Conservation (phyloP, 768 basidiomycete genomes). For the Boletus reticulatus region DNA sequence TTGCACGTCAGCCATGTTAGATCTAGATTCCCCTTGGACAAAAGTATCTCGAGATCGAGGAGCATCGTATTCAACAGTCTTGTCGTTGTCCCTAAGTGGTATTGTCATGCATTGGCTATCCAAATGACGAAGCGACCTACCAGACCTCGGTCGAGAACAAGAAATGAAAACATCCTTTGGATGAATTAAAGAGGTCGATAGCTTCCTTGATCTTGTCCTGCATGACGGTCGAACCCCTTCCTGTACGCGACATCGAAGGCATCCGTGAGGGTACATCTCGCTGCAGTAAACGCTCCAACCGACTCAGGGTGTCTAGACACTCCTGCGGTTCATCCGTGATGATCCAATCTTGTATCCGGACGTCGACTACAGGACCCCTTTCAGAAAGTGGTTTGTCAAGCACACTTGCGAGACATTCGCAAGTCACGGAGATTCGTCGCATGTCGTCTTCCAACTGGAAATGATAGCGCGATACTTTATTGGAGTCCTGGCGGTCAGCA, state of each 20-base stretch:
- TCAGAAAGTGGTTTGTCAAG: too few relatives aligned
- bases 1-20: too few relatives aligned
- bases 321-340: neutral
- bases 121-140: neutral
- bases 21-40: neutral
- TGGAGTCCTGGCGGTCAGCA: neutral
- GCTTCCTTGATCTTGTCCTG: neutral
- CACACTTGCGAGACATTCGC: too few relatives aligned
- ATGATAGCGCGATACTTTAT: neutral
- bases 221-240: neutral
- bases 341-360: conserved; percentile 2
- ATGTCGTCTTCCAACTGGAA: conserved; percentile 6
- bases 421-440: conserved; percentile 3
- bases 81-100: neutral
- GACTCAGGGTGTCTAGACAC: neutral
- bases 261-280: neutral
- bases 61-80: neutral
- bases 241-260: neutral
- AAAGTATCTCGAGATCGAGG: neutral
- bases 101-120: neutral
- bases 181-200: neutral
- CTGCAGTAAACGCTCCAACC: neutral
- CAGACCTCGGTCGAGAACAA: neutral
- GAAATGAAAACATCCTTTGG: neutral
- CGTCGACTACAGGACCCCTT: neutral